Percentiles rank a stretch among this genome's conserved stretches.
phyloP scores from a whole-genome alignment of 148 eudicot genomes.

The Euryodendron excelsum region DNA sequence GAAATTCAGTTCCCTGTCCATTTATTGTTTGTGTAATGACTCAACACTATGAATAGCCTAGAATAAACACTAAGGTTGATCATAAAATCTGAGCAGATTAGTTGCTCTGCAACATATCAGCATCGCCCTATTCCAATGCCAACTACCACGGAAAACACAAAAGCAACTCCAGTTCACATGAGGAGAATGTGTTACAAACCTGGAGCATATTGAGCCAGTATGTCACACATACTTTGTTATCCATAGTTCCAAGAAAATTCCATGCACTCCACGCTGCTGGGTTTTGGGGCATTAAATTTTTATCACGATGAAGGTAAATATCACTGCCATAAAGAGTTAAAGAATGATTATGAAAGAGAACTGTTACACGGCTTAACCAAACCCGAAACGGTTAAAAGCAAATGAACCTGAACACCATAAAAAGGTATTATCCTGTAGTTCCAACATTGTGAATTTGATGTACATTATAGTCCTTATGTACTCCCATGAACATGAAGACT shows the following conservation, averaged over 20 bases:
- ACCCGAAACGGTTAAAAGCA: background rate
- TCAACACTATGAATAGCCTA: background rate
- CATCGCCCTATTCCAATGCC: background rate
- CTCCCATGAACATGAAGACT: background rate
- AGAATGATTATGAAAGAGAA: constrained; percentile 15
- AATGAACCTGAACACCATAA: background rate
- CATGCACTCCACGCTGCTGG: constrained; percentile 97
- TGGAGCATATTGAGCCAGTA: constrained; percentile 98
- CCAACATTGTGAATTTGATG: background rate
- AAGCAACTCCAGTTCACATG: background rate
- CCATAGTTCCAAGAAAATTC: constrained; percentile 76
- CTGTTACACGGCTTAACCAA: background rate
- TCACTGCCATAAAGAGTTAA: constrained; percentile 62
- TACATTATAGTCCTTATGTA: background rate
- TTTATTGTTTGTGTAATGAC: background rate
- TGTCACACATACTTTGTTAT: constrained; percentile 73
- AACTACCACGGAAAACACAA: background rate
- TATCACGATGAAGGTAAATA: constrained; percentile 82
- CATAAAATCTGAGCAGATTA: background rate
- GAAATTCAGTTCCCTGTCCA: background rate
- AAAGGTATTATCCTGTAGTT: background rate
- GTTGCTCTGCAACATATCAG: background rate
- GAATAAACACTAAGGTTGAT: background rate
- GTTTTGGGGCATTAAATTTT: constrained; percentile 75
- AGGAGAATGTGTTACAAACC: constrained; percentile 36